Conservation (phyloP, 73 alveolate genomes). For the Paramecium sexaurelia region DNA sequence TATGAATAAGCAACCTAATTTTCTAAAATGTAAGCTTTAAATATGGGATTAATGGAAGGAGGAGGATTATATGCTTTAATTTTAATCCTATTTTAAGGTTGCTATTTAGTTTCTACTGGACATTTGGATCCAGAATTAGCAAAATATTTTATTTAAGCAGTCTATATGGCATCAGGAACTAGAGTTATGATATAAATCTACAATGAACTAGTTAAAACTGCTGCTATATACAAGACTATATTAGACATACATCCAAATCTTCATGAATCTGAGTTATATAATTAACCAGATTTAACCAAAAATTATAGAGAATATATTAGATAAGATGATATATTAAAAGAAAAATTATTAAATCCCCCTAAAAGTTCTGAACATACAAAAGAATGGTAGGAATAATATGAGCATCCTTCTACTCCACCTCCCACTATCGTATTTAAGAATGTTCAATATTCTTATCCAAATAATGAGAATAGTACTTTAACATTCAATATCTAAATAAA, state of each 20-base stretch:
- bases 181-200: constrained; percentile 33
- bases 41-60: constrained; percentile 60
- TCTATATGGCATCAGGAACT: constrained; percentile 53
- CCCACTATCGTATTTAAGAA: constrained; percentile 1
- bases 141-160: constrained; percentile 38
- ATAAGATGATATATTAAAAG: not conserved
- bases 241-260: not conserved
- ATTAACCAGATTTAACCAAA: not conserved
- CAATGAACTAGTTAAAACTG: constrained; percentile 55
- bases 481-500: constrained; percentile 33
- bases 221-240: constrained; percentile 60
- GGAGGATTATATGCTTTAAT: constrained; percentile 43
- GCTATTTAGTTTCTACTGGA: constrained; percentile 54
- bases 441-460: not conserved
- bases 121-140: constrained; percentile 57
- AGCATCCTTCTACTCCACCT: constrained; percentile 48
- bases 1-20: constrained; percentile 48
- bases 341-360: not conserved
- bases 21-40: constrained; percentile 22
- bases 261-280: constrained; percentile 30
- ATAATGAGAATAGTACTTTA: not conserved
- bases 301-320: constrained; percentile 18
- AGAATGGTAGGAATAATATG: not conserved
- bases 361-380: not conserved
- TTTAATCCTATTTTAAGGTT: constrained; percentile 33